These are phyloP conservation scores for Cutaneotrichosporon sp. DNA, from an alignment of 1,284 basidiomycete genomes.

Conservation along the genomic window DNA sequence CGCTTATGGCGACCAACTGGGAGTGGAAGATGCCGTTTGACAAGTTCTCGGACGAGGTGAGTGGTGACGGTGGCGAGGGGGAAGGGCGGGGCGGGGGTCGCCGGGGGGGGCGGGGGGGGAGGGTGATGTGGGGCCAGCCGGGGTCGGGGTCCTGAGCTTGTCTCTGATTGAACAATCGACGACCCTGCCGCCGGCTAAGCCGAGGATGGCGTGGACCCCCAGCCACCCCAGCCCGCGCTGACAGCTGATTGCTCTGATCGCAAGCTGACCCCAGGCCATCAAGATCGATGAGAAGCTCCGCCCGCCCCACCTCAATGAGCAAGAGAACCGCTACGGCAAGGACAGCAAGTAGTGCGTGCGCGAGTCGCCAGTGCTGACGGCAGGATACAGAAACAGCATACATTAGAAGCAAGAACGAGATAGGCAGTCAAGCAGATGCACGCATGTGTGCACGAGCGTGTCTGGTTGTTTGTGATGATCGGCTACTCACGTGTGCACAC, in stretches of 20 bases:
- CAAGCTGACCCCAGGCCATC: slow-evolving; percentile 11
- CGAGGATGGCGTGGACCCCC: not conserved
- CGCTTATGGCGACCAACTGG: slow-evolving; percentile 19
- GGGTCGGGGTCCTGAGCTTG: not conserved
- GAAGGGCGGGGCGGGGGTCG: not conserved
- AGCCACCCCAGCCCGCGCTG: too few relatives aligned
- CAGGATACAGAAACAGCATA: slow-evolving; percentile 1
- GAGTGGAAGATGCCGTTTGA: slow-evolving; percentile 25
- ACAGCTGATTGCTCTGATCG: not conserved
- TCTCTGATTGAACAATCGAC: not conserved
- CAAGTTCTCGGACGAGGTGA: slow-evolving; percentile 16
- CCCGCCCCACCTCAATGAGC: slow-evolving; percentile 20
- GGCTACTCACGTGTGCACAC: too few relatives aligned
- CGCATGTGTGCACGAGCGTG: not conserved
- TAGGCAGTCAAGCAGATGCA: not conserved
- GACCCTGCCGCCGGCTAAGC: not conserved
- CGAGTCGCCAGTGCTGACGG: not conserved
- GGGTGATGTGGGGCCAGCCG: not conserved
- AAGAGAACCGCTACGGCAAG: slow-evolving; percentile 20
- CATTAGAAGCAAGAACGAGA: not conserved
- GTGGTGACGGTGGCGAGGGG: not conserved
- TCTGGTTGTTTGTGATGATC: too few relatives aligned
- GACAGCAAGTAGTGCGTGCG: not conserved
- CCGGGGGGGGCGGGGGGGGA: not conserved
- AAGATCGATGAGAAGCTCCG: slow-evolving; percentile 24